phyloP scores from a whole-genome alignment of 768 basidiomycete species.

The Russula sp. region DNA sequence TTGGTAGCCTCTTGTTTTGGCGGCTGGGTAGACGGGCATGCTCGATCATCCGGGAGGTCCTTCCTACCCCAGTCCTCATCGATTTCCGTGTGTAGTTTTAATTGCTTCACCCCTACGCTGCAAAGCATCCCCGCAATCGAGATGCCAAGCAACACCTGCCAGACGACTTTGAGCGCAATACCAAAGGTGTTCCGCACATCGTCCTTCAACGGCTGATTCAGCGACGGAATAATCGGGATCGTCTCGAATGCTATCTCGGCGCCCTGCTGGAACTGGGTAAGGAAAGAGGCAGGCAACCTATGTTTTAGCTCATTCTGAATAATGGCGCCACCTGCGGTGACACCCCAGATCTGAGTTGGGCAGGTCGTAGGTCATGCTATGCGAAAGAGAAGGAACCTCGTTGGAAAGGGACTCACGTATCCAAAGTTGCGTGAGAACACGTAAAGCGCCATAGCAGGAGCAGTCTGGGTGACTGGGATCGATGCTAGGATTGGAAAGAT shows the following conservation, averaged over 20 bases:
- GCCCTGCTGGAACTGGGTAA: constrained; percentile 31
- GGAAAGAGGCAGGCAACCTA: constrained; percentile 32
- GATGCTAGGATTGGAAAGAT: constrained; percentile 42
- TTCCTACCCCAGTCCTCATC: constrained; percentile 35
- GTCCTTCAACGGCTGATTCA: too few relatives aligned
- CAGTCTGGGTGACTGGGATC: constrained; percentile 35
- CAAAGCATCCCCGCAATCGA: constrained; percentile 34
- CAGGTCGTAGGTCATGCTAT: background rate
- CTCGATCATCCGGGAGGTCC: too few relatives aligned
- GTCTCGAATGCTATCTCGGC: constrained; percentile 32
- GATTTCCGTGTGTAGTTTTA: constrained; percentile 34
- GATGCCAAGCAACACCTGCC: constrained; percentile 36
- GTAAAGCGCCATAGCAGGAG: constrained; percentile 39
- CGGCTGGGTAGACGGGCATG: too few relatives aligned
- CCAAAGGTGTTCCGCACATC: too few relatives aligned
- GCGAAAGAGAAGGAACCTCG: too few relatives aligned
- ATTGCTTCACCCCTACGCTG: constrained; percentile 34
- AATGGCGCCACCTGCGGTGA: too few relatives aligned
- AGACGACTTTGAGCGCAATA: constrained; percentile 36
- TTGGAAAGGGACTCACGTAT: background rate
- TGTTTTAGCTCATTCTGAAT: too few relatives aligned
- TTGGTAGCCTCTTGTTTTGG: too few relatives aligned
- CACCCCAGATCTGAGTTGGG: constrained; percentile 37
- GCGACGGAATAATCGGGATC: constrained; percentile 31
- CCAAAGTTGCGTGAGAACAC: constrained; percentile 33